These are phyloP conservation scores for Trichosporon asahii DNA, from an alignment of 1,284 basidiomycete species.

Conservation along the genomic window DNA sequence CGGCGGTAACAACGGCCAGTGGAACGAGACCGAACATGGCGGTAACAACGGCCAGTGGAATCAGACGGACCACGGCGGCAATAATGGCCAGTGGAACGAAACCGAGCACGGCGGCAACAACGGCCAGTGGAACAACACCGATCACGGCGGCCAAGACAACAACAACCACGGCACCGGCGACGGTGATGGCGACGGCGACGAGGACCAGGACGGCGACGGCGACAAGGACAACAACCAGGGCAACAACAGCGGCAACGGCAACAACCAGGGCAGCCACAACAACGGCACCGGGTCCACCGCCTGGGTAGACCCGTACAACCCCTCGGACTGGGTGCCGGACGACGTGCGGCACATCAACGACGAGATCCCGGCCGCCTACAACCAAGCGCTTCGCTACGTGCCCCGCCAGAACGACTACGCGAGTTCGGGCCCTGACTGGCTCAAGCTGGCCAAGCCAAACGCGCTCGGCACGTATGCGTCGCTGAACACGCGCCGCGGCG, in stretches of 20 bases:
- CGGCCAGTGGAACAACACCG: neutral
- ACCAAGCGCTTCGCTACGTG: neutral
- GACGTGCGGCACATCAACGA: slow-evolving; percentile 3
- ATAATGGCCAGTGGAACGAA: neutral
- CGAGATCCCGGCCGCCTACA: neutral
- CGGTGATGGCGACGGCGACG: no score
- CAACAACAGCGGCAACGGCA: neutral
- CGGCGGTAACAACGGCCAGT: neutral
- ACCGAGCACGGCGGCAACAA: neutral
- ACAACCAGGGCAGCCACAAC: neutral
- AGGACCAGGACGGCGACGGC: neutral
- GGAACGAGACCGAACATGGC: neutral
- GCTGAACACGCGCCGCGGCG: neutral
- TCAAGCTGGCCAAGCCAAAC: neutral
- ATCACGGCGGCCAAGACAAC: neutral
- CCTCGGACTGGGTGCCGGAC: slow-evolving; percentile 1
- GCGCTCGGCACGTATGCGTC: neutral
- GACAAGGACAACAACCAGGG: neutral
- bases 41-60: neutral
- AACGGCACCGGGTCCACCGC: neutral
- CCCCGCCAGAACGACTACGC: neutral
- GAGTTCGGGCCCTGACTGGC: neutral
- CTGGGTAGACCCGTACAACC: neutral
- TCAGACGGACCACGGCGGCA: neutral
- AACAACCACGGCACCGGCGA: no score